Percentiles rank a stretch among this genome's conserved stretches.
Evolutionary conservation across 768 basidiomycete species (phyloP).

Genomic region (Hydnum rufescens): DNA sequence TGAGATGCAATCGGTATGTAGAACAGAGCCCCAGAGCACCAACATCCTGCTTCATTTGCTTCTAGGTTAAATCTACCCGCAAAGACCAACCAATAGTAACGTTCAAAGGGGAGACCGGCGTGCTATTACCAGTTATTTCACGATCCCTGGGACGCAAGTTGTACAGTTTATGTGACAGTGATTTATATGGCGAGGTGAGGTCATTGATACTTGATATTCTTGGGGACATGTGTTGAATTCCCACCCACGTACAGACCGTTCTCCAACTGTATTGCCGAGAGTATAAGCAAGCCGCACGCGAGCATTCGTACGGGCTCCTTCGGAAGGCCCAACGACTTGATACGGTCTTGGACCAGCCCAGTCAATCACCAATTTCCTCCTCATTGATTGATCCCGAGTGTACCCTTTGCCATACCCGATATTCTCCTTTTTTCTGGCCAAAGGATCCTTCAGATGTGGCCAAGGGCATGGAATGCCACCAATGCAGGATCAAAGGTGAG

Average conservation of each 20-base stretch:
- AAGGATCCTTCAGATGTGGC: constrained; percentile 11
- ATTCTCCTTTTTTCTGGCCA: constrained; percentile 58
- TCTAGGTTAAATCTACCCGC: constrained; percentile 6
- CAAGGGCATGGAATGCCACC: constrained; percentile 23
- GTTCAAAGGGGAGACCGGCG: constrained; percentile 61
- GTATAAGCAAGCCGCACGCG: constrained; percentile 61
- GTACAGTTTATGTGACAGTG: constrained; percentile 48
- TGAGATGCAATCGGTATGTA: constrained; percentile 70
- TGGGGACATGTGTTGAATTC: neutral
- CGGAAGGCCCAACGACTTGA: constrained; percentile 82
- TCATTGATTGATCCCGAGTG: constrained; percentile 25
- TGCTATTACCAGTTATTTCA: constrained; percentile 55
- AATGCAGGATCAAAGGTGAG: constrained; percentile 22
- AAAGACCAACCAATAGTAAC: constrained; percentile 22
- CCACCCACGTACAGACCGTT: constrained; percentile 42
- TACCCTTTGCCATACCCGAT: constrained; percentile 41
- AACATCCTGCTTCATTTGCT: no score
- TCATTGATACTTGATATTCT: constrained; percentile 18
- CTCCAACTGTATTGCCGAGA: constrained; percentile 70
- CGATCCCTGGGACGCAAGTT: constrained; percentile 22
- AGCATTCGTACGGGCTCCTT: constrained; percentile 62
- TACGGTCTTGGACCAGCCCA: constrained; percentile 30
- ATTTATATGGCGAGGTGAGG: constrained; percentile 62
- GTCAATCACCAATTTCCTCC: neutral
- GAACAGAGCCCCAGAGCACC: no score